Evolutionary conservation across 2,329 filamentous ascomycete species (phyloP).

Genomic region (Arthrinium phaeospermum): DNA sequence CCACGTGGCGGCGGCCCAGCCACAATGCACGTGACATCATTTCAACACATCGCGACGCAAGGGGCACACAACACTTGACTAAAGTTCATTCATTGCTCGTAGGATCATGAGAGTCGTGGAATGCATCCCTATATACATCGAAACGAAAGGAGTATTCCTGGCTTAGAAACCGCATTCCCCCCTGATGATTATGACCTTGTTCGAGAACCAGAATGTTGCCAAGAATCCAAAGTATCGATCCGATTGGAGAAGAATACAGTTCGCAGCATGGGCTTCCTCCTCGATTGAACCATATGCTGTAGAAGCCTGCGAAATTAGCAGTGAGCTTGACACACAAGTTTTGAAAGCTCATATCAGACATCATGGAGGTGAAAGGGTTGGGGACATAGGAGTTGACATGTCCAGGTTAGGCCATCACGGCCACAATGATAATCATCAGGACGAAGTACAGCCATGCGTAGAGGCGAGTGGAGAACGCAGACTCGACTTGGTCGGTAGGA

Average conservation of each 20-base stretch:
- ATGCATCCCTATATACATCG: slow-evolving; percentile 1
- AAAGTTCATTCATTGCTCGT: not conserved
- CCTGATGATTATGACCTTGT: not conserved
- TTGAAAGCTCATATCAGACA: slow-evolving; percentile 13
- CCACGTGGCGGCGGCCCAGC: not conserved
- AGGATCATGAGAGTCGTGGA: not conserved
- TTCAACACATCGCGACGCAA: not conserved
- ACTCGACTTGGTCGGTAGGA: not conserved
- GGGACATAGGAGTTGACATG: not conserved
- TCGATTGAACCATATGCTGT: not conserved
- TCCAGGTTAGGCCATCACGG: not conserved
- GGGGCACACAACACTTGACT: not conserved
- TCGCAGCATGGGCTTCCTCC: not conserved
- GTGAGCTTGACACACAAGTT: slow-evolving; percentile 5
- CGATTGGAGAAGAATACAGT: not conserved
- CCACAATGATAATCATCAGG: not conserved
- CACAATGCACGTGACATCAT: not conserved
- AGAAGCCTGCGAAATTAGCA: slow-evolving; percentile 9
- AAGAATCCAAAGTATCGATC: not conserved
- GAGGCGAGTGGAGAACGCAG: not conserved
- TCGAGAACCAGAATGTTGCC: slow-evolving; percentile 11
- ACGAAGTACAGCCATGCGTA: not conserved
- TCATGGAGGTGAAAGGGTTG: not conserved
- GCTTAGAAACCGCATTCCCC: not conserved
- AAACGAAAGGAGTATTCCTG: not conserved